These are phyloP conservation scores for Erythrophleum ivorense DNA, from an alignment of 331 rosid species.

Conservation along the genomic window DNA sequence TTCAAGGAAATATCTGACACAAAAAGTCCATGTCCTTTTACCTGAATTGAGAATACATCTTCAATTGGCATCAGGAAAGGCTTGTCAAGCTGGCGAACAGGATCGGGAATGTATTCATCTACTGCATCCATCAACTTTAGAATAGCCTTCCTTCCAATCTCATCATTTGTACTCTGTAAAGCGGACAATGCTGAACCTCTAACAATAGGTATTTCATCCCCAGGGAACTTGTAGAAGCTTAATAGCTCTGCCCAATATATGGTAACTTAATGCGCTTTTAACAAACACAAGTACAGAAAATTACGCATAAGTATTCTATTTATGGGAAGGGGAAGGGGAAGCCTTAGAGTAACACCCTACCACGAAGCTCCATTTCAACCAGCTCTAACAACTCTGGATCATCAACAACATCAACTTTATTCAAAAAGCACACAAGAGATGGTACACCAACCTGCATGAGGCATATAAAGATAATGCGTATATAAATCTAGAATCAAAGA, in stretches of 20 bases:
- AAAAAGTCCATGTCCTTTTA: constrained; percentile 36
- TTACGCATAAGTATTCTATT: background rate
- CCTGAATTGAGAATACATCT: constrained; percentile 98
- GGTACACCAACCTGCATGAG: constrained; percentile 91
- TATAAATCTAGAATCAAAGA: constrained; percentile 4
- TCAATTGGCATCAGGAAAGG: constrained; percentile 97
- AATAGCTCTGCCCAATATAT: constrained; percentile 76
- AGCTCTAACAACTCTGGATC: constrained; percentile 84
- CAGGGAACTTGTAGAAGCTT: constrained; percentile 94
- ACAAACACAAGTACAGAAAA: background rate
- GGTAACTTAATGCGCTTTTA: constrained; percentile 27
- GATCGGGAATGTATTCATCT: constrained; percentile 94
- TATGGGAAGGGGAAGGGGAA: background rate
- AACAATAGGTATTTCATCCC: constrained; percentile 90
- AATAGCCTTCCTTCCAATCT: constrained; percentile 86
- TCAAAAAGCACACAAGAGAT: constrained; percentile 91
- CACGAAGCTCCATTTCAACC: constrained; percentile 97
- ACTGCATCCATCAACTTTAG: constrained; percentile 91
- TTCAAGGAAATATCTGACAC: background rate
- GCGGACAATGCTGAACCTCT: constrained; percentile 94
- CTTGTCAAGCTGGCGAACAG: constrained; percentile 93
- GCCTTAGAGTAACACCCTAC: constrained; percentile 51
- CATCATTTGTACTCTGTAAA: constrained; percentile 89
- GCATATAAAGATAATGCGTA: constrained; percentile 17
- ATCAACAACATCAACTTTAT: constrained; percentile 94